Evolutionary conservation across 768 basidiomycete genomes (phyloP), one percentile per base, ranked within the genome.

Genomic region (Wakefieldia striispora): DNA sequence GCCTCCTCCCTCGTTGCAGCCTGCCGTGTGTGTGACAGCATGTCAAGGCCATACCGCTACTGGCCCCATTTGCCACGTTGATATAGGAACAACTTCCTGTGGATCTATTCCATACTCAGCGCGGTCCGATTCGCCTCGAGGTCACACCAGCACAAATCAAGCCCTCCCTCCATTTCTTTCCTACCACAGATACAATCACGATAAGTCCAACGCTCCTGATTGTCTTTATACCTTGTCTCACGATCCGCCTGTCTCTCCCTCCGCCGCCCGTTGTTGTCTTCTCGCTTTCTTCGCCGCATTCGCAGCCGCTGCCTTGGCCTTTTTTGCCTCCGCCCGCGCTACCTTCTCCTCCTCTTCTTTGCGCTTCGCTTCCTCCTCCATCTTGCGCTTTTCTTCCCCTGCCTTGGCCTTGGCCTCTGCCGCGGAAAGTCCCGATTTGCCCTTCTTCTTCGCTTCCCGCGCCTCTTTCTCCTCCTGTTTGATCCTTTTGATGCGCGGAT

Each of bases 401-500:
- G 73, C 76, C 56, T 75, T 75, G 51, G 69, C 73, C 65, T 82
- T 77, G 9, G 70, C 77, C 47, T 76, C 78, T 10, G 75, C 71
- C 26, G 75, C 71, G 50, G 71, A 63, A 14, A 21, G 47, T 48
- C 66, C 71, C 56, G 68, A 67, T 68, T 76, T 73, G 64, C 61
- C 66, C 71, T 80, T 81, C 75, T 92, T 94, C 77, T 97, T 97
- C 33, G 90, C 88, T 61, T 94, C 93, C 11, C 93, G 78, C 1
- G 90, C 90, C 54, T 88, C 92, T 69, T 97, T 98, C 72, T 98
- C 95, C 65, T 95, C 83, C 59, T 91, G 88, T 70, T 94, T 95
- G 79, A 97, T 94, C 47, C 91, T 80, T 74, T 93, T 97, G 77
- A 99, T 97, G 55, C 95, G 88, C 21, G 95, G 95, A 68, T 99